phyloP scores from a whole-genome alignment of 306 rosid genomes.

The Chamaecrista fasciculata region DNA sequence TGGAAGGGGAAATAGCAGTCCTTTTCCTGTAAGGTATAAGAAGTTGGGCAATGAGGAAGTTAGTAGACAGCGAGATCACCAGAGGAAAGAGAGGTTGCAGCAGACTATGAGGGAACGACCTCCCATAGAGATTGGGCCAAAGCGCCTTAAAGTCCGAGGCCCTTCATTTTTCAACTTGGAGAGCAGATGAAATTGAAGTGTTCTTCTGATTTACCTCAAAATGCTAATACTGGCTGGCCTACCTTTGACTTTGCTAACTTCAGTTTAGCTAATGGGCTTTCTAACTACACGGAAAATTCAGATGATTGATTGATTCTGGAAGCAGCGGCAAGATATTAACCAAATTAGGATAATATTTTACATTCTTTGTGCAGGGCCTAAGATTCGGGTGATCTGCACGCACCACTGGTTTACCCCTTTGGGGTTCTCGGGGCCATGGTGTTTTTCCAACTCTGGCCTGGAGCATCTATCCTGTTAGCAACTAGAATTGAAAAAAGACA shows the following conservation, averaged over 20 bases:
- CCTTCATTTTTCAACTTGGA: constrained; percentile 60
- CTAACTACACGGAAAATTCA: constrained; percentile 69
- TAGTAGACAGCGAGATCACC: constrained; percentile 58
- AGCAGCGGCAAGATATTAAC: constrained; percentile 69
- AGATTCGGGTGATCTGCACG: constrained; percentile 66
- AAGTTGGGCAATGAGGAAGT: constrained; percentile 54
- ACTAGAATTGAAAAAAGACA: constrained; percentile 37
- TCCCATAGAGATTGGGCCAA: constrained; percentile 57
- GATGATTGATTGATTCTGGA: constrained; percentile 67
- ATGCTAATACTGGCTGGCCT: constrained; percentile 41
- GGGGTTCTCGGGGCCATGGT: constrained; percentile 68
- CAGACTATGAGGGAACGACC: constrained; percentile 47
- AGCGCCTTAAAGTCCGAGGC: constrained; percentile 77
- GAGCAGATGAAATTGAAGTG: constrained; percentile 64
- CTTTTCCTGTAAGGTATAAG: constrained; percentile 65
- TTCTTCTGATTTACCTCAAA: constrained; percentile 40
- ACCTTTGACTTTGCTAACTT: constrained; percentile 63
- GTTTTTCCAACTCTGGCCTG: constrained; percentile 68
- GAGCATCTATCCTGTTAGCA: constrained; percentile 64
- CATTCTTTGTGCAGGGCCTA: constrained; percentile 95
- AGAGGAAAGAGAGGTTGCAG: constrained; percentile 55
- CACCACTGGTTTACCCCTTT: constrained; percentile 66
- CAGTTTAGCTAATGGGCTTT: constrained; percentile 65
- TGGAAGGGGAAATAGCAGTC: constrained; percentile 50
- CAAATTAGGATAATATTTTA: constrained; percentile 55